phyloP scores from a whole-genome alignment of 2,329 filamentous ascomycete genomes.

The Chrysoporthe cubensis region DNA sequence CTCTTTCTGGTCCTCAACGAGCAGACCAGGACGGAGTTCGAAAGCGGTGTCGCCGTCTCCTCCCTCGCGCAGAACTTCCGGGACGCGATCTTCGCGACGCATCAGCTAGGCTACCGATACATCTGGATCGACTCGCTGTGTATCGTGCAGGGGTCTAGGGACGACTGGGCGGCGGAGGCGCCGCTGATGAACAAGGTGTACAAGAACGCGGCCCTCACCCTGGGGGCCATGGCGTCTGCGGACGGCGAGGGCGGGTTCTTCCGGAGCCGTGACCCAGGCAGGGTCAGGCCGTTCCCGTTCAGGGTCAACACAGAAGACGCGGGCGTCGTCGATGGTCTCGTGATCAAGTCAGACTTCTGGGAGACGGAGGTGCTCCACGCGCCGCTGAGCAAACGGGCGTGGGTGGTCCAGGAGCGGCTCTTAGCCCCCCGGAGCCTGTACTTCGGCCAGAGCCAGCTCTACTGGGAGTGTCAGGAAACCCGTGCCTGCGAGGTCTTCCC shows the following conservation, averaged over 20 bases:
- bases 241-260: conserved; percentile 22
- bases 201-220: conserved; percentile 26
- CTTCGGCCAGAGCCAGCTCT: conserved; percentile 18
- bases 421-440: conserved; percentile 20
- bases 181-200: conserved; percentile 36
- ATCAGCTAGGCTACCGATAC: conserved; percentile 27
- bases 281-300: neutral
- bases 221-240: conserved; percentile 7
- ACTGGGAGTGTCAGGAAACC: conserved; percentile 24
- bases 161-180: conserved; percentile 33
- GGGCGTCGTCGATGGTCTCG: neutral
- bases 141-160: conserved; percentile 26
- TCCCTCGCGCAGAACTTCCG: conserved; percentile 27
- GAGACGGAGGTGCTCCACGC: conserved; percentile 14
- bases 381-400: conserved; percentile 13
- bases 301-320: neutral
- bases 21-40: neutral
- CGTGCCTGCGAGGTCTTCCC: conserved; percentile 24
- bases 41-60: neutral
- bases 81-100: conserved; percentile 29
- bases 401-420: conserved; percentile 26
- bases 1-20: conserved; percentile 14
- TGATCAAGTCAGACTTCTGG: conserved; percentile 23
- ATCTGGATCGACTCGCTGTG: conserved; percentile 18
- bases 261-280: neutral